Evolutionary conservation across 2,329 filamentous ascomycete species (phyloP).

Genomic region (Seiridium unicorne): DNA sequence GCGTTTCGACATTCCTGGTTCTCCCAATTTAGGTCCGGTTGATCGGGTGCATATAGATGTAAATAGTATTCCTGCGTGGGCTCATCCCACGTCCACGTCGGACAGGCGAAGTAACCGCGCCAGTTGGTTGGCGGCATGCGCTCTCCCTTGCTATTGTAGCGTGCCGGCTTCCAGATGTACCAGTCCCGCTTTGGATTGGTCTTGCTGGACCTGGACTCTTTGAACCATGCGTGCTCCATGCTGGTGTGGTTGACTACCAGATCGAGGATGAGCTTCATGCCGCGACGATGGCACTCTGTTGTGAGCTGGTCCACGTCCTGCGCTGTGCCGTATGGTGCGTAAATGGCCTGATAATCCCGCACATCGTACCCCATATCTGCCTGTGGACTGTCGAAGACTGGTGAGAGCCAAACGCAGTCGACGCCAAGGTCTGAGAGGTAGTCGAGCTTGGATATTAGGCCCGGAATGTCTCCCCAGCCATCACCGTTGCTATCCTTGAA

Average conservation of each 20-base stretch:
- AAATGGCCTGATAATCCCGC: conserved; percentile 66
- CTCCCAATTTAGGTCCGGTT: conserved; percentile 80
- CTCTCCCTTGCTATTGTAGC: conserved; percentile 50
- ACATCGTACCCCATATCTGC: conserved; percentile 73
- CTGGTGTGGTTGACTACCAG: conserved; percentile 72
- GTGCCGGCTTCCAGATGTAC: conserved; percentile 64
- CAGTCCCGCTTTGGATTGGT: conserved; percentile 55
- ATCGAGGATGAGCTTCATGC: conserved; percentile 69
- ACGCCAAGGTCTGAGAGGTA: conserved; percentile 62
- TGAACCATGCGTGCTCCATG: conserved; percentile 56
- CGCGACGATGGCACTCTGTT: conserved; percentile 54
- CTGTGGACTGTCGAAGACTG: conserved; percentile 55
- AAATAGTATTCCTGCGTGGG: conserved; percentile 52
- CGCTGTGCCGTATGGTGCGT: conserved; percentile 65
- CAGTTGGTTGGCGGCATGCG: conserved; percentile 60
- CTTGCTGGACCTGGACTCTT: conserved; percentile 49
- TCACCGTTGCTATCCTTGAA: conserved; percentile 59
- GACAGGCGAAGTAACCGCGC: conserved; percentile 42
- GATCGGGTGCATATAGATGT: conserved; percentile 64
- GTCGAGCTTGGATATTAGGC: conserved; percentile 63
- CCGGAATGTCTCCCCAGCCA: conserved; percentile 64
- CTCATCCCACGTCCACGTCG: conserved; percentile 55
- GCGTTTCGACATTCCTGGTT: conserved; percentile 63
- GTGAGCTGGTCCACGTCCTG: conserved; percentile 65
- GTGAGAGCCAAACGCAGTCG: conserved; percentile 59